Evolutionary conservation across 2,329 filamentous ascomycete genomes (phyloP).

Genomic region (Cercospora citrullina): DNA sequence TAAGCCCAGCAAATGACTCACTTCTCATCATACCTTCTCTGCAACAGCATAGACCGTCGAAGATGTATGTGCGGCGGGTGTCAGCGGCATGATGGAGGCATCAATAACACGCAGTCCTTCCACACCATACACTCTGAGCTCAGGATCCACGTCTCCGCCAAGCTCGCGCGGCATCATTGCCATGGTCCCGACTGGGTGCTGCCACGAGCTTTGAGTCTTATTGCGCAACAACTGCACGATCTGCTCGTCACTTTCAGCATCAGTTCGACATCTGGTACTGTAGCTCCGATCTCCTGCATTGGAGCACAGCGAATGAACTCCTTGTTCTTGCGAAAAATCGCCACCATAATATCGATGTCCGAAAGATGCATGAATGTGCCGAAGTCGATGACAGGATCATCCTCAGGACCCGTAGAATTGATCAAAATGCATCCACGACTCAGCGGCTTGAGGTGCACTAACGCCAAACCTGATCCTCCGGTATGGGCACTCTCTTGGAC

Average conservation of each 20-base stretch:
- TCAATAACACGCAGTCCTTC: background rate
- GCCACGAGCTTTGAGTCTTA: background rate
- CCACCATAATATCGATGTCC: background rate
- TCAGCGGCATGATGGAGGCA: background rate
- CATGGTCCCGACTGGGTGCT: background rate
- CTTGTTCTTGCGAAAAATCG: background rate
- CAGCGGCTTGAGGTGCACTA: background rate
- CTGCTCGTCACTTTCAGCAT: background rate
- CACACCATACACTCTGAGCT: background rate
- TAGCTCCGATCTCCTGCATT: background rate
- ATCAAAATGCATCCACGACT: background rate
- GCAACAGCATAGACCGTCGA: background rate
- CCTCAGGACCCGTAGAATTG: background rate
- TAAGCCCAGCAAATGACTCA: background rate
- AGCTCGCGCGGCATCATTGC: background rate
- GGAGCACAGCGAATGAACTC: background rate
- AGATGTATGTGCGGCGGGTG: background rate
- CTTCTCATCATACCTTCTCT: background rate
- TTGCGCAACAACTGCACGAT: background rate
- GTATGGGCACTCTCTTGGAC: background rate
- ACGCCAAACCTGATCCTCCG: background rate
- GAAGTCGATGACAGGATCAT: background rate
- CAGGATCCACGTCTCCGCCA: background rate
- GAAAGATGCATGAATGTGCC: background rate
- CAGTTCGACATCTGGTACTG: background rate